Base-by-base conservation (phyloP, 2,329 filamentous ascomycete species). In the Paradendryphiella salina region DNA sequence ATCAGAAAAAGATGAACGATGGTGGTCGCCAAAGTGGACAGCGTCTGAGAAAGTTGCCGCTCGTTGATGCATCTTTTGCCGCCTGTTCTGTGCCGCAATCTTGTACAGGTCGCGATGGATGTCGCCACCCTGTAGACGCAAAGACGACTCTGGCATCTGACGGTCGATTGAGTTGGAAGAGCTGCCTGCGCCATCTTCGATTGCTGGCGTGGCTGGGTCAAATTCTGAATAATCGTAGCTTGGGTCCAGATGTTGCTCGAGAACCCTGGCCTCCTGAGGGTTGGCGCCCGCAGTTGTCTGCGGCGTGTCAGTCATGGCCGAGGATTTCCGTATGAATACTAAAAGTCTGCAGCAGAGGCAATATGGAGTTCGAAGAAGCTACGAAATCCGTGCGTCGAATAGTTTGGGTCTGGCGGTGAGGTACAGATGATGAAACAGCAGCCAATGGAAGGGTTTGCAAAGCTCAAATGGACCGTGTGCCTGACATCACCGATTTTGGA, bases 21-120 rank as follows among this genome's bases (percentile, higher is more conserved):
- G 38, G 29, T 42, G 49, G 32, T 34, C 56, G 56, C 49, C 44
- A 52, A 55, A 73, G 18, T 67, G 58, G 23, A 62, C 69, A 1
- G 80, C 76, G 58, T 83, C 76, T 40, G 87, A 85, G 63, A 90
- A 90, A 0, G 87, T 90, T 45, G 81, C 81, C 13, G 88, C 79
- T 55, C 88, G 81, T 63, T 83, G 76, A 59, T 75, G 77, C 69
- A 72, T 43, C 48, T 69, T 71, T 10, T 74, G 70, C 32, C 72
- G 67, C 62, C 64, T 80, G 70, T 69, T 74, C 32, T 83, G 78
- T 13, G 85, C 83, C 54, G 86, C 84, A 61, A 90, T 85, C 66
- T 84, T 87, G 79, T 88, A 92, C 28, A 92, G 81, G 63, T 89
- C 86, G 28, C 88, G 85, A 67, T 91, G 88, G 17, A 92, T 86